Percentiles rank a stretch among this genome's conserved stretches.
Conservation (phyloP, 2,329 filamentous ascomycete species). For the Conoideocrella luteorostrata region DNA sequence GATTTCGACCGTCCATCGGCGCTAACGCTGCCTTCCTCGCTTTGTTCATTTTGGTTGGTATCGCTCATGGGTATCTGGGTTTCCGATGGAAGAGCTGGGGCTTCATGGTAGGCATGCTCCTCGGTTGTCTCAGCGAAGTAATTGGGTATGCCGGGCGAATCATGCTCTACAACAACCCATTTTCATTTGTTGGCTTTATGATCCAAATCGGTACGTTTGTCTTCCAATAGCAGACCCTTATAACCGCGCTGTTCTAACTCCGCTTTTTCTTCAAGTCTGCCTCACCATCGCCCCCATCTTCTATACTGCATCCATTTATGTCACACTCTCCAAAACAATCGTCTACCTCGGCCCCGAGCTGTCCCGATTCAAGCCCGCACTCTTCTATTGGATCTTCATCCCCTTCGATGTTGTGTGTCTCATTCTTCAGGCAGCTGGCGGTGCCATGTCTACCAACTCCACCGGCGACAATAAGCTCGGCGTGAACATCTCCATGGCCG, state of each 20-base stretch:
- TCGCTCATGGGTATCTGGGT: conserved; percentile 39
- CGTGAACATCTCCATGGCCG: conserved; percentile 37
- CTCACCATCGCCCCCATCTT: conserved; percentile 44
- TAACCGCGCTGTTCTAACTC: not conserved
- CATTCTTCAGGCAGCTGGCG: conserved; percentile 50
- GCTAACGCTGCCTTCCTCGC: conserved; percentile 47
- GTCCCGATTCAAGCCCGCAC: conserved; percentile 36
- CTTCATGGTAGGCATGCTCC: conserved; percentile 45
- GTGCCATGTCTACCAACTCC: conserved; percentile 42
- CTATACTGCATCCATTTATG: conserved; percentile 59
- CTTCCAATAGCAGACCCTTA: not conserved
- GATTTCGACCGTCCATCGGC: conserved; percentile 46
- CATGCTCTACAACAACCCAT: conserved; percentile 51
- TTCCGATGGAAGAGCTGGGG: conserved; percentile 40
- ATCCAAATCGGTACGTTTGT: conserved; percentile 53
- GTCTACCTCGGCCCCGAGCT: conserved; percentile 32
- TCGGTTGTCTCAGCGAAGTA: conserved; percentile 51
- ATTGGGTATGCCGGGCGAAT: conserved; percentile 58
- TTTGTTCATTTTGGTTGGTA: conserved; percentile 38
- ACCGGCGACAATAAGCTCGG: conserved; percentile 31
- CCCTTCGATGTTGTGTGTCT: conserved; percentile 52
- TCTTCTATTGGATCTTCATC: conserved; percentile 45
- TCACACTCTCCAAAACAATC: conserved; percentile 46
- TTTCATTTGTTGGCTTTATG: conserved; percentile 53
- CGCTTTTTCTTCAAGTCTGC: conserved; percentile 33